A percentile compares a stretch with the other conserved stretches of the same genome.
Conservation (phyloP, 495 filamentous ascomycete species). For the Chlorociboria aeruginascens region DNA sequence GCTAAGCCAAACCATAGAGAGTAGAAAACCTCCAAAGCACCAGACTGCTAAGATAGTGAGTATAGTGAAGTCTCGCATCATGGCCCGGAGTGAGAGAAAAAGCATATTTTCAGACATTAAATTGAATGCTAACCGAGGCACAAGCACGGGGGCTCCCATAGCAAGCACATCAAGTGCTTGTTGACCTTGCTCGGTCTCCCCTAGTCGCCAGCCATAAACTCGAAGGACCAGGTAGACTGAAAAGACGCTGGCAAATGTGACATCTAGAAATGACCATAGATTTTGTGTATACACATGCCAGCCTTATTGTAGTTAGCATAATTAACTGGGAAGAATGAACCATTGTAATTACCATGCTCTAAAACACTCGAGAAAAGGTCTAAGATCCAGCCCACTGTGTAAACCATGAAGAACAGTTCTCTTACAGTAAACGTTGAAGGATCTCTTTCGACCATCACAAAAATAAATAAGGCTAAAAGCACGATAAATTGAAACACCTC, state of each 20-base stretch:
- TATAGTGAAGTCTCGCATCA: conserved; percentile 62
- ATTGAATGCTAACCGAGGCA: conserved; percentile 66
- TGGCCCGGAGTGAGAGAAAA: conserved; percentile 56
- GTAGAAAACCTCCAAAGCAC: conserved; percentile 62
- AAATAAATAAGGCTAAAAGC: conserved; percentile 48
- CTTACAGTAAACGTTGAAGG: conserved; percentile 31
- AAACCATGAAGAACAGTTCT: conserved; percentile 51
- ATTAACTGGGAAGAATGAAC: background rate
- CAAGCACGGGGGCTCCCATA: conserved; percentile 55
- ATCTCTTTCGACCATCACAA: conserved; percentile 49
- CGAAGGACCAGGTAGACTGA: conserved; percentile 47
- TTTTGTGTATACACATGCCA: conserved; percentile 70
- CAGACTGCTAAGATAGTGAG: conserved; percentile 53
- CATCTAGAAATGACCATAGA: conserved; percentile 67
- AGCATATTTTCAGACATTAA: conserved; percentile 62
- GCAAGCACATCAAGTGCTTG: conserved; percentile 53
- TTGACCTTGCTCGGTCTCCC: conserved; percentile 8
- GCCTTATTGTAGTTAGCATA: conserved; percentile 14
- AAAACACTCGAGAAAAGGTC: conserved; percentile 62
- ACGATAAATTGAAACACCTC: conserved; percentile 56
- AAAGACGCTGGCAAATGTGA: conserved; percentile 53
- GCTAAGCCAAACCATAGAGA: conserved; percentile 58
- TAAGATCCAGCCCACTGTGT: conserved; percentile 57
- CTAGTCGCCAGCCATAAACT: conserved; percentile 38
- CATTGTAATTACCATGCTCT: conserved; percentile 37